These are phyloP conservation scores for Nicotiana tabacum DNA, from an alignment of 257 asterid genomes.

Conservation along the genomic window DNA sequence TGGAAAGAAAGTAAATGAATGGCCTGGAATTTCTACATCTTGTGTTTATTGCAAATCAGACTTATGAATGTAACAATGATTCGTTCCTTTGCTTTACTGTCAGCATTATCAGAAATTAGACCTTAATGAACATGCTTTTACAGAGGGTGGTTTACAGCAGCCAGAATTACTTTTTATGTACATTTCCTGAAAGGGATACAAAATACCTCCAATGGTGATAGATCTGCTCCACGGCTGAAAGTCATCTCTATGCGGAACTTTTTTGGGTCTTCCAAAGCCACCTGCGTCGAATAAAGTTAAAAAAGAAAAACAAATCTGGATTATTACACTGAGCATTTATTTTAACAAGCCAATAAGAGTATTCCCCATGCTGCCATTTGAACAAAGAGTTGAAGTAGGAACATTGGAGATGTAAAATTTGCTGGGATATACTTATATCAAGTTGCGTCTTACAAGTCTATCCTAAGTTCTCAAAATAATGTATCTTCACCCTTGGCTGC, in stretches of 20 bases:
- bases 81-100: neutral
- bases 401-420: neutral
- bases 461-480: neutral
- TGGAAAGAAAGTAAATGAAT: neutral
- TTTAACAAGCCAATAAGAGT: neutral
- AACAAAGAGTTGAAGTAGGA: neutral
- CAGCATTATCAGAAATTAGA: neutral
- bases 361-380: neutral
- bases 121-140: neutral
- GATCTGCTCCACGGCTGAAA: constrained; percentile 88
- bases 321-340: neutral
- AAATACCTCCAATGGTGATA: constrained; percentile 80
- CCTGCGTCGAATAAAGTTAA: constrained; percentile 36
- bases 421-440: neutral
- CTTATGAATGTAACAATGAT: neutral
- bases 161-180: neutral
- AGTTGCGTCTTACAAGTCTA: neutral
- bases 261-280: constrained; percentile 75
- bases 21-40: neutral
- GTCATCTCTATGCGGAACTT: constrained; percentile 82
- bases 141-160: neutral
- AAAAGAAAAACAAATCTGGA: neutral
- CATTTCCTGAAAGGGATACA: neutral
- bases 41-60: neutral
- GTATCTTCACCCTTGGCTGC: neutral